Evolutionary conservation across 2,329 filamentous ascomycete species (phyloP), one percentile per base, ranked within the genome.

Genomic region (Cercospora janseana): DNA sequence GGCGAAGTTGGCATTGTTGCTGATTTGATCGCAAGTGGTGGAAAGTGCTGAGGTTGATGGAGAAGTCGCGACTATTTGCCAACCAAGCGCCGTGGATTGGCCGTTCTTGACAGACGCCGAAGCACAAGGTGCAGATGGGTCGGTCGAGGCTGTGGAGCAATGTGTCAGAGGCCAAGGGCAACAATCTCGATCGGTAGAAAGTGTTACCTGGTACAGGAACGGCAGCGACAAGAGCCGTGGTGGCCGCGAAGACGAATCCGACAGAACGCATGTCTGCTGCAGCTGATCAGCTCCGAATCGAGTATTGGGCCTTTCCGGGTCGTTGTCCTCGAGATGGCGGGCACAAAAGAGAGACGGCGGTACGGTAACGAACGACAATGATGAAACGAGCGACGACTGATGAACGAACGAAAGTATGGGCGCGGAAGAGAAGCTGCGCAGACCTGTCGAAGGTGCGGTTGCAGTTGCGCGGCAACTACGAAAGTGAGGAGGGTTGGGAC

Each of bases 81-180:
- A 66, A 24, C 62, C 63, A 44, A 66, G 59, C 38, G 62, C 32
- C 8, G 43, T 54, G 16, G 63, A 65, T 16, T 61, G 53, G 42
- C 62, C 63, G 24, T 46, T 49, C 37, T 52, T 52, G 29, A 51
- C 37, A 5, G 32, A n/a, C 29, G 49, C 43, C 29, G 42, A 51
- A 29, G 52, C 32, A 29, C 52, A 51, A 18, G 45, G 29, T 34
- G 50, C 15, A 38, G 37, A 27, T 46, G 46, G 27, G 20, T 24
- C 23, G 12, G 32, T 46, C 7, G 34, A 46, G 9, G 21, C 37
- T 45, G 8, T 34, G 34, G 32, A 24, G 24, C 23, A 1, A 13
- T 44, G 21, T n/a, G 23, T 28, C 26, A 29, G 41, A 28, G 8
- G 41, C 24, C 18, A 29, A 9, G 13, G 40, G 18, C 23, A 43